Conservation (phyloP, 2,329 filamentous ascomycete genomes). For the Chaetomium globosum region DNA sequence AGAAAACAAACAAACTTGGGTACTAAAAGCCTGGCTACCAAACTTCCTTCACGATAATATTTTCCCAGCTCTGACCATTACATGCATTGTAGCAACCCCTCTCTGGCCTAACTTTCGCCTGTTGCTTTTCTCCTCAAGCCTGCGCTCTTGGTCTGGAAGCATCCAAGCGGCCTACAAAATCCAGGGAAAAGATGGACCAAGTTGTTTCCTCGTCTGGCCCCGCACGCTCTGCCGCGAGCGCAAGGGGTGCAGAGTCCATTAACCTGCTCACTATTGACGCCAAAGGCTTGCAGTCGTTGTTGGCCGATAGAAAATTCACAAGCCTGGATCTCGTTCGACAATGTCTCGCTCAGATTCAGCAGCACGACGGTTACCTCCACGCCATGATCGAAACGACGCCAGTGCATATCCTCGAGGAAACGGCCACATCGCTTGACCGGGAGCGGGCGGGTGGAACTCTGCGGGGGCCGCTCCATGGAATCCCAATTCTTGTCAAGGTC, state of each 20-base stretch:
- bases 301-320: neutral
- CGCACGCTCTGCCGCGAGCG: neutral
- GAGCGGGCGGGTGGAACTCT: neutral
- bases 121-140: neutral
- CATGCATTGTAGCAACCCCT: neutral
- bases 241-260: neutral
- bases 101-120: neutral
- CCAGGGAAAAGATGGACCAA: neutral
- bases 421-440: neutral
- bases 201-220: neutral
- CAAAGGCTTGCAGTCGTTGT: constrained; percentile 1
- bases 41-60: neutral
- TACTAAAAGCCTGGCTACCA: too few relatives aligned
- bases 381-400: constrained; percentile 6
- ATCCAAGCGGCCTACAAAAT: neutral
- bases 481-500: constrained; percentile 9
- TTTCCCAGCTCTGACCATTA: neutral
- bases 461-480: constrained; percentile 10
- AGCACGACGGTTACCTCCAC: constrained; percentile 5
- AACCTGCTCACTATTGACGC: constrained; percentile 9
- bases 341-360: constrained; percentile 5
- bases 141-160: neutral
- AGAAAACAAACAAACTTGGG: too few relatives aligned
- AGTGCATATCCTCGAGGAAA: neutral
- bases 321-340: neutral